Evolutionary conservation across 1,284 basidiomycete species (phyloP), one percentile per base, ranked within the genome.

Genomic region (Garcileccinum viscosum): DNA sequence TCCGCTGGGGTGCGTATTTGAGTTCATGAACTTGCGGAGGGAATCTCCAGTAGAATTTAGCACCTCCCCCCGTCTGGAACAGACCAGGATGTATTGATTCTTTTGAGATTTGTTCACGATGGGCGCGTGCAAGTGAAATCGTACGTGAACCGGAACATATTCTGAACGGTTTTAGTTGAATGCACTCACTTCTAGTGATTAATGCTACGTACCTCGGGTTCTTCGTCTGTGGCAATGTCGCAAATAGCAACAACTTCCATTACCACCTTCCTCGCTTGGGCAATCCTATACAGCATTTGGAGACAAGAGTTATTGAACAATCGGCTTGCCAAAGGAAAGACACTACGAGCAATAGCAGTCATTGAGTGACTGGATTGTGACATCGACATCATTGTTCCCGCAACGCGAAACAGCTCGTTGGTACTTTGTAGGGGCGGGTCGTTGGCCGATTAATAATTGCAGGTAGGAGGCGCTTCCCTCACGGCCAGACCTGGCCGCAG

Each of bases 381-480:
- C n/a, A n/a, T n/a, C n/a, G 77, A 93, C 93, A 74, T 94, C 93
- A 77, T 93, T 94, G 81, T 93, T 94, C 56, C 87, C 87, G 72
- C 92, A 93, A 47, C 91, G 87, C 8, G 82, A 75, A 87, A 89
- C 2, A 91, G 67, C 1, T 83, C 76, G 68, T 85, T 87, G 1
- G 89, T 67, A 5, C 75, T 69, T 4, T 78, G 71, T n/a, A 78
- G n/a, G n/a, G n/a, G n/a, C 67, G 7, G 80, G 70, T 14, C 76
- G 78, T 7, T 69, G 68, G n/a, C 66, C 62, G 0, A 77, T 79
- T 53, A 76, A 71, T 64, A 74, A 74, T 24, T 81, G 78, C 81
- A 83, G 19, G 81, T 77, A 17, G 80, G 83, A n/a, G 81, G 73
- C 22, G 14, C 59, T 7, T 64, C 59, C 68, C 71, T 40, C 72